Percentiles rank a stretch among this genome's conserved stretches.
Evolutionary conservation across 148 eudicot genomes (phyloP).

Genomic region (Salicornia ramosissima): DNA sequence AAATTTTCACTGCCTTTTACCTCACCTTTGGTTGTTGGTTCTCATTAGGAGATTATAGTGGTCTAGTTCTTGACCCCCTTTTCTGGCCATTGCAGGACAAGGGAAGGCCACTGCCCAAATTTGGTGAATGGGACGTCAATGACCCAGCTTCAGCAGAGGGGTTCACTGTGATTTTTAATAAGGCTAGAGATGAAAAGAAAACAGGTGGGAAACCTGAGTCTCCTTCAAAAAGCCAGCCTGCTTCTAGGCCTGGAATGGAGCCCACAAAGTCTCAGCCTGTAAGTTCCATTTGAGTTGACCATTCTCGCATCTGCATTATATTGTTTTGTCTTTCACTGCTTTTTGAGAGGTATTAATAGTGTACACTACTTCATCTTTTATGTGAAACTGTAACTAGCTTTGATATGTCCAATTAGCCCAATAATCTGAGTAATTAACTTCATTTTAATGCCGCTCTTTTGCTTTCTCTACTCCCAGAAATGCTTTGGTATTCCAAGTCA

Average conservation of each 20-base stretch:
- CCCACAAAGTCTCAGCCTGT: conserved; percentile 59
- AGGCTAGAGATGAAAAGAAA: conserved; percentile 88
- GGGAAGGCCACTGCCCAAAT: conserved; percentile 80
- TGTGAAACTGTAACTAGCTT: background rate
- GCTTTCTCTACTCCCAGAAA: no score
- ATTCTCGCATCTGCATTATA: background rate
- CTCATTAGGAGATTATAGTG: background rate
- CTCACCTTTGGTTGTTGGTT: background rate
- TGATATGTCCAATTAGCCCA: background rate
- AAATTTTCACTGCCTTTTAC: background rate
- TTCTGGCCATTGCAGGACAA: conserved; percentile 45
- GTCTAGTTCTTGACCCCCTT: conserved; percentile 1
- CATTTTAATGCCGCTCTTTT: no score
- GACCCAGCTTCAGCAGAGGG: conserved; percentile 92
- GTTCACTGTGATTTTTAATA: conserved; percentile 79
- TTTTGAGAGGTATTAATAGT: background rate
- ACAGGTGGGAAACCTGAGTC: conserved; percentile 78
- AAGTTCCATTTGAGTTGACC: conserved; percentile 25
- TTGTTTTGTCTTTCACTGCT: background rate
- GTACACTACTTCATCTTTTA: background rate
- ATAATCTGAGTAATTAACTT: background rate
- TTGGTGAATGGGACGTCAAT: conserved; percentile 90
- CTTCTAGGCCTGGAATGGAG: conserved; percentile 39
- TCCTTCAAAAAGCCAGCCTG: conserved; percentile 46
- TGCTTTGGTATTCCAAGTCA: background rate